Conservation (phyloP, 441 rosid genomes). For the Euphorbia celastroides region DNA sequence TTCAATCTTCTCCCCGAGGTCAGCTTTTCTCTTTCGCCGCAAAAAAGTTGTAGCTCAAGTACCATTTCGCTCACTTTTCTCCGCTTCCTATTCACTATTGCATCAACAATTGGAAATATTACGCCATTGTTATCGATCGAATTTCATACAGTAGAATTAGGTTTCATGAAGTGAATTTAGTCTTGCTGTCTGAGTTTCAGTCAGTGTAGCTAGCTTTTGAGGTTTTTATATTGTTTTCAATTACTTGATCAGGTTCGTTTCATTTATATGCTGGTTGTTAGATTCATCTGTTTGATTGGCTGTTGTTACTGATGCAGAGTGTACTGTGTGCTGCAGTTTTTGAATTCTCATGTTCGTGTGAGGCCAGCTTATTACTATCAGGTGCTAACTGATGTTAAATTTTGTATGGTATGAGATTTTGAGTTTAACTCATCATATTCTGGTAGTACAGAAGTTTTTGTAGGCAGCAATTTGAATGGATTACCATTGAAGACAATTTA, state of each 20-base stretch:
- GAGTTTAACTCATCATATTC: not conserved
- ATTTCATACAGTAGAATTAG: not conserved
- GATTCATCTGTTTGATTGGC: not conserved
- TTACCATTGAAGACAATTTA: not conserved
- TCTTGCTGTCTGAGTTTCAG: not conserved
- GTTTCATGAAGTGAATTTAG: not conserved
- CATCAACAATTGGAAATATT: not conserved
- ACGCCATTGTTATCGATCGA: not conserved
- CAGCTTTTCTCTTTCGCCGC: not conserved
- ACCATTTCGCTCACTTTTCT: not conserved
- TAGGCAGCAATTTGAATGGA: not conserved
- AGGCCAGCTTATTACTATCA: conserved; percentile 33
- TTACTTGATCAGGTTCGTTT: not conserved
- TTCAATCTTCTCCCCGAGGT: conserved; percentile 17
- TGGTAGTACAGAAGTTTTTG: not conserved
- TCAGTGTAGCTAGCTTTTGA: not conserved
- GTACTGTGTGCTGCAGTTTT: conserved; percentile 30
- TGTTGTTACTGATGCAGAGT: conserved; percentile 28
- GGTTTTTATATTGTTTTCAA: not conserved
- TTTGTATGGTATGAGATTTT: not conserved
- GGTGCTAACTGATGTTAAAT: conserved; percentile 21
- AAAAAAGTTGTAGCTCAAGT: conserved; percentile 7
- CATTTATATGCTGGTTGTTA: not conserved
- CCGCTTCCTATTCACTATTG: not conserved
- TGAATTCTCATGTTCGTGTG: conserved; percentile 27